These are phyloP conservation scores for Pseudocercospora ulei DNA, from an alignment of 2,329 filamentous ascomycete species.

Conservation along the genomic window DNA sequence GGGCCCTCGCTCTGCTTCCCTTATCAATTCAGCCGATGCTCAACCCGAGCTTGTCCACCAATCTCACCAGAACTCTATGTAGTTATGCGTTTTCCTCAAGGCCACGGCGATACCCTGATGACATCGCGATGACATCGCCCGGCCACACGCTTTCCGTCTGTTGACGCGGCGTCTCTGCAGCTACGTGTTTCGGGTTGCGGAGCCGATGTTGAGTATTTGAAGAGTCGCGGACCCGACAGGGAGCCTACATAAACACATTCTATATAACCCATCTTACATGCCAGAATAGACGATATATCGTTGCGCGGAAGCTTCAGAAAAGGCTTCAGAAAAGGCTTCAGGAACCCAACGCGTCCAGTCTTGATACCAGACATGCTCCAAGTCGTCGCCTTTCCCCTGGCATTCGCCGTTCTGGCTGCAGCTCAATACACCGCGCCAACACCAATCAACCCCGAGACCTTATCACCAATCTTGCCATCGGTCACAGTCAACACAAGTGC, in stretches of 20 bases:
- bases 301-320: too few species aligned
- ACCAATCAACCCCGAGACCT: slow-evolving; percentile 9
- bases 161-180: background rate
- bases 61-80: background rate
- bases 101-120: too few species aligned
- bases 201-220: slow-evolving; percentile 3
- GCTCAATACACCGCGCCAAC: slow-evolving; percentile 7
- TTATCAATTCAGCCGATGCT: slow-evolving; percentile 14
- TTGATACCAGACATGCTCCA: slow-evolving; percentile 9
- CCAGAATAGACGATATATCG: too few species aligned
- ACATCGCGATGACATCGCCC: background rate
- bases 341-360: background rate
- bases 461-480: slow-evolving; percentile 10
- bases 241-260: too few species aligned
- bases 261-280: too few species aligned
- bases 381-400: slow-evolving; percentile 7
- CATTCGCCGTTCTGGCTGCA: slow-evolving; percentile 8
- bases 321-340: too few species aligned
- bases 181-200: slow-evolving; percentile 7
- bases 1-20: slow-evolving; percentile 3
- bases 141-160: background rate
- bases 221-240: too few species aligned
- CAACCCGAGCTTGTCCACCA: background rate
- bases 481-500: slow-evolving; percentile 11
- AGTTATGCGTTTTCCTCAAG: too few species aligned